Conservation (phyloP, 345 rosid species). For the Rubroshorea leprosula region DNA sequence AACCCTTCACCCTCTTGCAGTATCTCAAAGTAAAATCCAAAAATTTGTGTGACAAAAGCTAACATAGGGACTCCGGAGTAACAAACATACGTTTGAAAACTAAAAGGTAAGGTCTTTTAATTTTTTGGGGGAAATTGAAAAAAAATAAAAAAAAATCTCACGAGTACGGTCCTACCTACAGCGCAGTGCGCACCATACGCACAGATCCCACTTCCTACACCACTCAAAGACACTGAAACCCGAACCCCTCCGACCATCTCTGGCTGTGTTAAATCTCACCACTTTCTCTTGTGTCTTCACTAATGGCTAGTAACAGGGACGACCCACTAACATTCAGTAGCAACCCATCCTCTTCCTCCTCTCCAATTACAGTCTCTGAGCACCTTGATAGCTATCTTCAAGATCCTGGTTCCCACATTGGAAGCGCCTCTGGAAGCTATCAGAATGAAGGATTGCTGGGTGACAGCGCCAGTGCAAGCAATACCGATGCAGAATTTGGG, state of each 20-base stretch:
- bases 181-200: not conserved
- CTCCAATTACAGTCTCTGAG: conserved; percentile 63
- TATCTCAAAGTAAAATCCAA: no score
- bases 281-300: not conserved
- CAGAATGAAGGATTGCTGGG: conserved; percentile 63
- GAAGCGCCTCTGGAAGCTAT: conserved; percentile 73
- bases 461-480: conserved; percentile 21
- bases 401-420: conserved; percentile 49
- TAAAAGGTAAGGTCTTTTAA: no score
- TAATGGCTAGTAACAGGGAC: conserved; percentile 55
- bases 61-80: no score
- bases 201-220: not conserved
- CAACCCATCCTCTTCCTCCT: conserved; percentile 55
- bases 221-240: not conserved
- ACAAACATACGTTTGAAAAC: no score
- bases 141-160: not conserved
- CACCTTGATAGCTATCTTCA: conserved; percentile 46
- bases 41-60: no score
- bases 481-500: conserved; percentile 61
- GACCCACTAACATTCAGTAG: conserved; percentile 44
- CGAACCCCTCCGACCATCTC: not conserved
- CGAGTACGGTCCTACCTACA: not conserved
- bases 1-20: no score
- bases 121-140: not conserved
- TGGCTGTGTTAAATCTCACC: no score